Percentiles rank a stretch among this genome's conserved stretches.
These are phyloP conservation scores for Sporothrix schenckii DNA, from an alignment of 2,329 filamentous ascomycete species.

Conservation along the genomic window DNA sequence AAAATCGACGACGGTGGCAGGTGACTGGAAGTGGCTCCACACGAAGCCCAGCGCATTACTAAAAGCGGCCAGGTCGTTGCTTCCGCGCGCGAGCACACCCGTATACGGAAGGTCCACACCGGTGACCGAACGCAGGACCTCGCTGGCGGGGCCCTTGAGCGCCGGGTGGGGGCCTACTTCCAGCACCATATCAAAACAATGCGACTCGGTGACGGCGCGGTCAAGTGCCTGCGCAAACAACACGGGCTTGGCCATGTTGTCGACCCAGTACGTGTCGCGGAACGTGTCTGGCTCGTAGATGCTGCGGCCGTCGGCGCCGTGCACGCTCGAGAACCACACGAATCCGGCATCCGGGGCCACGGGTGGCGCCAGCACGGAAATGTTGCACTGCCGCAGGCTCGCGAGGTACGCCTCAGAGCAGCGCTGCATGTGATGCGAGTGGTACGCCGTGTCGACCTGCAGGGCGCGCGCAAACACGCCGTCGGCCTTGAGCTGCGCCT, in stretches of 20 bases:
- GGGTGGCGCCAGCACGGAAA: slow-evolving; percentile 36
- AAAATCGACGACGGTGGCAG: slow-evolving; percentile 31
- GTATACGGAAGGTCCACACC: slow-evolving; percentile 31
- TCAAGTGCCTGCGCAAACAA: slow-evolving; percentile 39
- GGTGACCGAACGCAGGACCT: slow-evolving; percentile 38
- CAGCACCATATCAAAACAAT: slow-evolving; percentile 35
- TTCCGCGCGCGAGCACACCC: slow-evolving; percentile 30
- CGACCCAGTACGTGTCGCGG: slow-evolving; percentile 41
- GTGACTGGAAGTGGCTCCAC: slow-evolving; percentile 32
- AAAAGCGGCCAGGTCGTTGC: slow-evolving; percentile 32
- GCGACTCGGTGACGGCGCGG: slow-evolving; percentile 27
- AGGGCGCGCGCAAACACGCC: slow-evolving; percentile 45
- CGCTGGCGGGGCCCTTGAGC: slow-evolving; percentile 36
- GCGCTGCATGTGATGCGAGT: slow-evolving; percentile 53
- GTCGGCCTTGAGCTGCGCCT: slow-evolving; percentile 35
- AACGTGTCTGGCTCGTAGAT: slow-evolving; percentile 30
- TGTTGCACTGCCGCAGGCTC: slow-evolving; percentile 40
- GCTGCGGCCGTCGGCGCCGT: slow-evolving; percentile 36
- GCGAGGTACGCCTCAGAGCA: slow-evolving; percentile 44
- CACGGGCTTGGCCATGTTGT: slow-evolving; percentile 42
- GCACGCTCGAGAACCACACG: slow-evolving; percentile 49
- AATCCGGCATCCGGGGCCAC: slow-evolving; percentile 33
- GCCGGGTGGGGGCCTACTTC: slow-evolving; percentile 42
- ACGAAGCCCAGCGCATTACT: slow-evolving; percentile 31
- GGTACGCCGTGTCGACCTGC: slow-evolving; percentile 52